Percentiles rank a stretch among this genome's conserved stretches.
Conservation (phyloP, 2,329 filamentous ascomycete genomes). For the Tolypocladium guangdongense region DNA sequence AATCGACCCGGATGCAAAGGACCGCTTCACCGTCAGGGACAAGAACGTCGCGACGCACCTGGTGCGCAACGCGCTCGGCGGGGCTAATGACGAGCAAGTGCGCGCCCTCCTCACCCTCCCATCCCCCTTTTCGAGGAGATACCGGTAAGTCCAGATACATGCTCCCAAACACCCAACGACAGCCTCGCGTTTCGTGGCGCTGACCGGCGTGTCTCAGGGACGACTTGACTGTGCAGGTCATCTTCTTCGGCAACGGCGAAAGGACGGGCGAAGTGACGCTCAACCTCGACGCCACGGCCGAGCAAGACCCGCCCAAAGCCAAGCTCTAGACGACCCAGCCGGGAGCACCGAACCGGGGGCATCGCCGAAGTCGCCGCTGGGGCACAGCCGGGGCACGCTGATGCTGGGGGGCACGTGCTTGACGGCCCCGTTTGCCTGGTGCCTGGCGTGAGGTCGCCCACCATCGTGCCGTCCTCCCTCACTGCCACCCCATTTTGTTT, state of each 20-base stretch:
- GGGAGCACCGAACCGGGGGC: neutral
- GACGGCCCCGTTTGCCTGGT: neutral
- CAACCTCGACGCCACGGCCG: constrained; percentile 77
- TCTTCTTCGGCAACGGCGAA: constrained; percentile 85
- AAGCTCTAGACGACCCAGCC: constrained; percentile 22
- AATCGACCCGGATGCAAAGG: constrained; percentile 58
- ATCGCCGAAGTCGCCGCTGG: neutral
- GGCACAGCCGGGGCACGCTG: neutral
- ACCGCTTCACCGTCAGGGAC: constrained; percentile 88
- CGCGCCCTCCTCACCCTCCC: constrained; percentile 85
- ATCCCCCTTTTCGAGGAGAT: constrained; percentile 81
- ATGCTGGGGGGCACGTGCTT: neutral
- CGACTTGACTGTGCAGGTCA: constrained; percentile 93
- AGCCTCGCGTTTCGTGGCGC: neutral
- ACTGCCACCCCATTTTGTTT: neutral
- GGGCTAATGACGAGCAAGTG: constrained; percentile 86
- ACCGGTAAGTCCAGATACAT: constrained; percentile 48
- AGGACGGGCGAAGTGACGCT: constrained; percentile 68
- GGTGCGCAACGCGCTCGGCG: constrained; percentile 87
- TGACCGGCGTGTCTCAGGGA: constrained; percentile 43
- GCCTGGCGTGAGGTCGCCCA: neutral
- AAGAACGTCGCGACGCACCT: constrained; percentile 95
- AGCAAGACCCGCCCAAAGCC: constrained; percentile 22
- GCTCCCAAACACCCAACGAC: neutral
- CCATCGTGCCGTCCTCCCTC: neutral